Percentiles rank a stretch among this genome's conserved stretches.
Evolutionary conservation across 768 basidiomycete genomes (phyloP).

Genomic region (Calocera cornea): DNA sequence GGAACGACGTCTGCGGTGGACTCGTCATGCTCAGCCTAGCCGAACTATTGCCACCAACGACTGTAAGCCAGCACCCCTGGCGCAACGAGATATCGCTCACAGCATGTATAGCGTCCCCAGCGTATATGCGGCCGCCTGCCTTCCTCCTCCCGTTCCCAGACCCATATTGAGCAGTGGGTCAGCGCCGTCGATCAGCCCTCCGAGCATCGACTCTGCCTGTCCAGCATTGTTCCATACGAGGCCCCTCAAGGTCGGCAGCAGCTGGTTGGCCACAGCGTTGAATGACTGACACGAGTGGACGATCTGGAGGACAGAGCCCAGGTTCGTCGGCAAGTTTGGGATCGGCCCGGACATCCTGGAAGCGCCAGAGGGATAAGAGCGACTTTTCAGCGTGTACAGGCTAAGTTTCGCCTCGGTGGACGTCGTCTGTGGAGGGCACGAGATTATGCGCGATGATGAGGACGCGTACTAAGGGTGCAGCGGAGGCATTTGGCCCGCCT

Average conservation of each 20-base stretch:
- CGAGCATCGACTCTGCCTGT: neutral
- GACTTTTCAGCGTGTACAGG: neutral
- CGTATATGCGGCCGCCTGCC: neutral
- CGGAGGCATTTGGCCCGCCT: neutral
- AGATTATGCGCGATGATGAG: neutral
- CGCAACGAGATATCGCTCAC: neutral
- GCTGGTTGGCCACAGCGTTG: neutral
- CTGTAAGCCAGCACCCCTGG: slow-evolving; percentile 4
- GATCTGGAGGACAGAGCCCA: neutral
- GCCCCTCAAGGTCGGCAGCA: neutral
- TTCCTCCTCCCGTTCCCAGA: neutral
- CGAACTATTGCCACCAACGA: slow-evolving; percentile 30
- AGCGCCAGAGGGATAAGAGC: neutral
- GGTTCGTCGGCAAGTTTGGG: too few species aligned
- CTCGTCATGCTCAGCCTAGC: slow-evolving; percentile 39
- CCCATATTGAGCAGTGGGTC: neutral
- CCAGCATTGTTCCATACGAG: neutral
- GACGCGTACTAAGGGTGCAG: neutral
- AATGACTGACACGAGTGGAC: neutral
- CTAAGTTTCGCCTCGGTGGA: neutral
- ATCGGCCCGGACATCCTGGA: neutral
- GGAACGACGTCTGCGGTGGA: slow-evolving; percentile 30
- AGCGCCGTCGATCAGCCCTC: neutral
- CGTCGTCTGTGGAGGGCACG: neutral
- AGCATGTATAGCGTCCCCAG: neutral